Evolutionary conservation across 163 green algal species (phyloP).

Genomic region (Scenedesmus sp.): DNA sequence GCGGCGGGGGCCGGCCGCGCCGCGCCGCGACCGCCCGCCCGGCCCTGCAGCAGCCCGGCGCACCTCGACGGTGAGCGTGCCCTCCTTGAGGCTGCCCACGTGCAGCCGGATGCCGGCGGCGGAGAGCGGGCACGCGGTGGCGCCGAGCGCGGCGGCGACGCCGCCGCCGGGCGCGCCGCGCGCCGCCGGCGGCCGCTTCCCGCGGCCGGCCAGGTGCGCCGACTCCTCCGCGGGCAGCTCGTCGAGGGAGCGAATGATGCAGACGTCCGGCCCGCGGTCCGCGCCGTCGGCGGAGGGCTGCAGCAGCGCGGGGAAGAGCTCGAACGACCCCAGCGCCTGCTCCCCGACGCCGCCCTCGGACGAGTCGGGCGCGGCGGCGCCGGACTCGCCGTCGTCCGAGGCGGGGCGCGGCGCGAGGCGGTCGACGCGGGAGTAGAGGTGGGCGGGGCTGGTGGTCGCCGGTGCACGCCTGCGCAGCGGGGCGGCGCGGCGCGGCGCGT

Average conservation of each 20-base stretch:
- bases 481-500: no score
- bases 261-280: conserved; percentile 13
- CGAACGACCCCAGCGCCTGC: conserved; percentile 34
- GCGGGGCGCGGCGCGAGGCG: neutral
- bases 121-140: neutral
- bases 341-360: conserved; percentile 17
- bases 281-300: conserved; percentile 22
- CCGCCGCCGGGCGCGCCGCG: neutral
- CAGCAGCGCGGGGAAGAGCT: conserved; percentile 36
- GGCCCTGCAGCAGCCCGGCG: conserved; percentile 3
- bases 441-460: conserved; percentile 1
- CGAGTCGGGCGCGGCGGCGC: neutral
- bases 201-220: conserved; percentile 46
- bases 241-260: conserved; percentile 33
- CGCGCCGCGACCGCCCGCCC: no score
- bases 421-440: conserved; percentile 4
- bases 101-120: conserved; percentile 57
- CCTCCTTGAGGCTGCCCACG: conserved; percentile 66
- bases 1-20: no score
- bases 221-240: conserved; percentile 54
- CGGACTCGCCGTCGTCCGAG: neutral
- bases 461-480: no score
- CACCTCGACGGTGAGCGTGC: conserved; percentile 77
- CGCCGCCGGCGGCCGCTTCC: no score
- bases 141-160: conserved; percentile 13